Base-by-base conservation (phyloP, 1,284 basidiomycete genomes). In the Anthracocystis panici-leucophaei region DNA sequence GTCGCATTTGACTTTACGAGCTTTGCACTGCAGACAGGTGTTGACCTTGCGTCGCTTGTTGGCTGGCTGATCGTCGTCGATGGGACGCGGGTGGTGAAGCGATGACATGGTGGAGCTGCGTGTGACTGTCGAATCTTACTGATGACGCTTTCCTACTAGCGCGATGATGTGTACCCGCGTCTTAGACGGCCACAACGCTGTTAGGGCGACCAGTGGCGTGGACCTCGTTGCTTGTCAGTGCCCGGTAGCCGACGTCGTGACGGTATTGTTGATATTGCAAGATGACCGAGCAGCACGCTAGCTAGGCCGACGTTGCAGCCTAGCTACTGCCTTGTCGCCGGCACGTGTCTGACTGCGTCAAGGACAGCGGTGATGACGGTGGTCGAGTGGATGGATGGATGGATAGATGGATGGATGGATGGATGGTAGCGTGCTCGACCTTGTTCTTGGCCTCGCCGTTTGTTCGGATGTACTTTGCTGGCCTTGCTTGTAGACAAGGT, bases 21-120 rank as follows among this genome's bases (percentile, higher is more conserved):
- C 69, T 66, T 83, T 83, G 74, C 82, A 83, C n/a, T 80, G 78
- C 5, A 82, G 69, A 46, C 82, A 83, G 21, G 82, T 83, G 59
- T 83, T 83, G 57, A 83, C 80, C 50, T 83, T 83, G 45, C 82
- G 75, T 1, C 82, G 65, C 52, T 83, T 82, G 67, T 66, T 64
- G 52, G 67, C 55, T 12, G 48, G 56, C 18, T 40, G 27, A 9
- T 75, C 73, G 20, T 75, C 73, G n/a, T 71, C 73, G 31, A 45
- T 45, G 1, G 73, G 73, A 51, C 62, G 63, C 4, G 73, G 60
- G 40, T 75, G 73, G 45, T 75, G 53, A 2, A 75, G 51, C 2
- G 54, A 54, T 42, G 73, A 63, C 67, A 65, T 66, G 35, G 25
- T 23, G 51, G 7, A 5, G n/a, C 18, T 21, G 44, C 16, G 16